Percentiles rank a stretch among this genome's conserved stretches.
These are phyloP conservation scores for Nakazawaea ernobii DNA, from an alignment of 805 yeast species.

Conservation along the genomic window DNA sequence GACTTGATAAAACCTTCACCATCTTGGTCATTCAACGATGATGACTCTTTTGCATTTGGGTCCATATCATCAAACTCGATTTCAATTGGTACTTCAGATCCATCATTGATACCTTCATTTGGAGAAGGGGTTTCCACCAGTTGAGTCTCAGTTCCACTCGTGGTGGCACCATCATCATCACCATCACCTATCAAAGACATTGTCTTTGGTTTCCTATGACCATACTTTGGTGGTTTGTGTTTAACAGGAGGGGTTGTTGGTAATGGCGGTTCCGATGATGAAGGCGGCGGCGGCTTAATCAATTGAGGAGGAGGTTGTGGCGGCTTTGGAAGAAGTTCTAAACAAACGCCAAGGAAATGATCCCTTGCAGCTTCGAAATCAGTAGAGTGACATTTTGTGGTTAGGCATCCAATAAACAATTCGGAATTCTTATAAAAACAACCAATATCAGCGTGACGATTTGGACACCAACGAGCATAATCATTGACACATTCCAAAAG, in stretches of 20 bases:
- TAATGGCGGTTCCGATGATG: too few species aligned
- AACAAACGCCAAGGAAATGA: constrained; percentile 42
- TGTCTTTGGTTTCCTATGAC: background rate
- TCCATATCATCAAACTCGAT: background rate
- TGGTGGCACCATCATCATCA: background rate
- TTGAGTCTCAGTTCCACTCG: background rate
- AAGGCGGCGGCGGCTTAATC: too few species aligned
- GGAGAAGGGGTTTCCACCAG: background rate
- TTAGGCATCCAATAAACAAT: constrained; percentile 35
- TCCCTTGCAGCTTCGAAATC: constrained; percentile 33
- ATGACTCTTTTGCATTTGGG: background rate
- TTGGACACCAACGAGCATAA: constrained; percentile 29
- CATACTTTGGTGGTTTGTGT: constrained; percentile 8
- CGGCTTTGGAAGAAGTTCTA: constrained; percentile 27
- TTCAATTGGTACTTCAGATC: too few species aligned
- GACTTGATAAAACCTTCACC: too few species aligned
- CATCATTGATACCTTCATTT: too few species aligned
- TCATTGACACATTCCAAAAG: constrained; percentile 36
- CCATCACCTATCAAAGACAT: background rate
- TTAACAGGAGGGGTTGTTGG: constrained; percentile 16
- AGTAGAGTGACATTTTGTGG: background rate
- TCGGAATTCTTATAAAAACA: constrained; percentile 35
- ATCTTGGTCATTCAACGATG: too few species aligned
- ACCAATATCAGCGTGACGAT: constrained; percentile 28
- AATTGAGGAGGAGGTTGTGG: constrained; percentile 10